Evolutionary conservation across 1,284 basidiomycete species (phyloP).

Genomic region (Microbotryum scabiosae): DNA sequence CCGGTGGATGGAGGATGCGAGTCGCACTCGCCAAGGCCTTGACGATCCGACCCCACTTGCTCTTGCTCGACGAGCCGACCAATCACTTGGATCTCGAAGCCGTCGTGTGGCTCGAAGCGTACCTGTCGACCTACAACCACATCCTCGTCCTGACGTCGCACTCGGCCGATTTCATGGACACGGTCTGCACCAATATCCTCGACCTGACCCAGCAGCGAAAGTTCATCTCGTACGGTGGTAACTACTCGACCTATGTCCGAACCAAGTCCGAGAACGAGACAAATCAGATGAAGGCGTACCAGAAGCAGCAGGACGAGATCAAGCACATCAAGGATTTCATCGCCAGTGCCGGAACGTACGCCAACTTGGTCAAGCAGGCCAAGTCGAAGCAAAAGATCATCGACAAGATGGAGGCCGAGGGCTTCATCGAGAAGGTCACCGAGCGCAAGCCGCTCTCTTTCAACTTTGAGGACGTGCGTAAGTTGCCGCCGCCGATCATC

Average conservation of each 20-base stretch:
- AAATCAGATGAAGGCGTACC: slow-evolving; percentile 98
- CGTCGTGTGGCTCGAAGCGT: slow-evolving; percentile 97
- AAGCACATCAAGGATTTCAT: slow-evolving; percentile 96
- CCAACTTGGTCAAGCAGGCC: slow-evolving; percentile 95
- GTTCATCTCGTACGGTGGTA: slow-evolving; percentile 67
- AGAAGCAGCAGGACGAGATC: slow-evolving; percentile 98
- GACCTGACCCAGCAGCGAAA: slow-evolving; percentile 85
- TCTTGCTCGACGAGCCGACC: slow-evolving; percentile 72
- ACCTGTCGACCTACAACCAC: slow-evolving; percentile 95
- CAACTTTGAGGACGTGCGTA: slow-evolving; percentile 91
- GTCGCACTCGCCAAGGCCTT: slow-evolving; percentile 92
- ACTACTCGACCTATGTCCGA: slow-evolving; percentile 92
- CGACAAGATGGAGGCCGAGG: slow-evolving; percentile 99
- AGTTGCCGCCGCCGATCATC: slow-evolving; percentile 92
- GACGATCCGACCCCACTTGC: slow-evolving; percentile 91
- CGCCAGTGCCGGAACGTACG: slow-evolving; percentile 95
- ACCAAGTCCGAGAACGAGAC: slow-evolving; percentile 96
- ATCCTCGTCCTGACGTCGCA: slow-evolving; percentile 94
- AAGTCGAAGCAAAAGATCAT: slow-evolving; percentile 97
- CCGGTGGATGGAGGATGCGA: slow-evolving; percentile 98
- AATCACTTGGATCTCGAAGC: slow-evolving; percentile 63
- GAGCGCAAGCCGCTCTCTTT: slow-evolving; percentile 65
- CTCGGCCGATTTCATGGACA: slow-evolving; percentile 98
- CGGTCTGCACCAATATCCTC: slow-evolving; percentile 94
- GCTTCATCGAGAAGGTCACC: slow-evolving; percentile 84